Percentiles rank a stretch among this genome's conserved stretches.
phyloP scores from a whole-genome alignment of 2,329 filamentous ascomycete genomes.

The Colletotrichum magnum region DNA sequence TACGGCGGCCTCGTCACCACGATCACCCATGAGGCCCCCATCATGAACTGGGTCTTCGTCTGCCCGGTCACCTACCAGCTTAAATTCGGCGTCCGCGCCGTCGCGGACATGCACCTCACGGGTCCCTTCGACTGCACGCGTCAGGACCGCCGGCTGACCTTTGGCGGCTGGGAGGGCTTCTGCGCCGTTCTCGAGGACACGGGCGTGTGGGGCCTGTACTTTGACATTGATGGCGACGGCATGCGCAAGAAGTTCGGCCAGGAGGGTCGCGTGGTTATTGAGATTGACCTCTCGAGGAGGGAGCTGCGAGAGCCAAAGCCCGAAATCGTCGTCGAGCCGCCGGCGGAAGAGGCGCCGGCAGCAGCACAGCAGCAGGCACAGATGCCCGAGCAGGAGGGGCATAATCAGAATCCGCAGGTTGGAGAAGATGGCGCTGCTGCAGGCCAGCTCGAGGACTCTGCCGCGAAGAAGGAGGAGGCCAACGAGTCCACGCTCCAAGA shows the following conservation, averaged over 20 bases:
- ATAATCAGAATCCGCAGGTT: neutral
- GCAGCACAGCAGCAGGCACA: neutral
- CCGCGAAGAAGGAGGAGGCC: no score
- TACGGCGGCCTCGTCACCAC: constrained; percentile 64
- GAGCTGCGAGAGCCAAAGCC: constrained; percentile 55
- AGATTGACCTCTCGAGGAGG: constrained; percentile 67
- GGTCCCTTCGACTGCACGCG: constrained; percentile 67
- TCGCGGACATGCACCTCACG: constrained; percentile 59
- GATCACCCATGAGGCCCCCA: constrained; percentile 62
- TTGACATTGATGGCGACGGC: constrained; percentile 60
- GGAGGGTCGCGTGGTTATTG: constrained; percentile 63
- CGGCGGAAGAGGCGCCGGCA: neutral
- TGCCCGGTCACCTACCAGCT: constrained; percentile 61
- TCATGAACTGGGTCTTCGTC: constrained; percentile 66
- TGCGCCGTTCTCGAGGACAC: constrained; percentile 59
- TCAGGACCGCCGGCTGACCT: constrained; percentile 64
- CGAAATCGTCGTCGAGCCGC: neutral
- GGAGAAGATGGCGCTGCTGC: neutral
- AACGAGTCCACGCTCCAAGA: no score
- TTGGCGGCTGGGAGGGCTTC: constrained; percentile 66
- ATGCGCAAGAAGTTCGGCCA: constrained; percentile 59
- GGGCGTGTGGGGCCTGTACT: constrained; percentile 62
- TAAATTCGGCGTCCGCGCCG: constrained; percentile 60
- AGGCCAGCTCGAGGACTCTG: no score
- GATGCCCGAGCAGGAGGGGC: neutral